These are phyloP conservation scores for Coffea humblotiana DNA, from an alignment of 305 asterid species.

Conservation along the genomic window DNA sequence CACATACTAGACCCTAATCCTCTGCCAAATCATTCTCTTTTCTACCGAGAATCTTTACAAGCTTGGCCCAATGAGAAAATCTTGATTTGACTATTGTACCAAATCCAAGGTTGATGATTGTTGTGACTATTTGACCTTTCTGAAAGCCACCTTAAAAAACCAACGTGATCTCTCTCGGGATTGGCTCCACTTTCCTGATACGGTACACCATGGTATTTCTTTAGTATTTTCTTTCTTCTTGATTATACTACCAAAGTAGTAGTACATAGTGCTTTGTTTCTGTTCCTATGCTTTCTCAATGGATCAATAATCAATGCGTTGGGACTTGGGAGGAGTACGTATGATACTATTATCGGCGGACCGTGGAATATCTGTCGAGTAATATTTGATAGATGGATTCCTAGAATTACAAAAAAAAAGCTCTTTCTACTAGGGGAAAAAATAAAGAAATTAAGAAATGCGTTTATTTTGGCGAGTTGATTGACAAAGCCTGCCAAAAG, in stretches of 20 bases:
- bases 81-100: constrained; percentile 6
- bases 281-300: neutral
- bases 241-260: neutral
- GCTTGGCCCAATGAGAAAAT: neutral
- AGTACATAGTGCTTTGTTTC: too few relatives aligned
- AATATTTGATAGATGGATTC: neutral
- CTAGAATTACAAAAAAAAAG: too few relatives aligned
- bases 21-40: neutral
- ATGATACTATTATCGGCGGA: neutral
- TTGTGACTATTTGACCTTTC: constrained; percentile 4
- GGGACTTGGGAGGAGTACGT: neutral
- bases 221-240: neutral
- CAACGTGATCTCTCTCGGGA: constrained; percentile 17
- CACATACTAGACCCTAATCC: too few relatives aligned
- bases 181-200: constrained; percentile 17
- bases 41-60: neutral
- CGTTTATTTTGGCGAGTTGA: too few relatives aligned
- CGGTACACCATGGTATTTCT: neutral
- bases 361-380: constrained; percentile 1
- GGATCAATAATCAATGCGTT: neutral
- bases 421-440: neutral
- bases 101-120: neutral
- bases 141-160: constrained; percentile 10
- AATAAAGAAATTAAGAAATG: too few relatives aligned
- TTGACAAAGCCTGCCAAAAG: too few relatives aligned